phyloP scores from a whole-genome alignment of 1,284 basidiomycete species.

The Cutaneotrichosporon cavernicola region DNA sequence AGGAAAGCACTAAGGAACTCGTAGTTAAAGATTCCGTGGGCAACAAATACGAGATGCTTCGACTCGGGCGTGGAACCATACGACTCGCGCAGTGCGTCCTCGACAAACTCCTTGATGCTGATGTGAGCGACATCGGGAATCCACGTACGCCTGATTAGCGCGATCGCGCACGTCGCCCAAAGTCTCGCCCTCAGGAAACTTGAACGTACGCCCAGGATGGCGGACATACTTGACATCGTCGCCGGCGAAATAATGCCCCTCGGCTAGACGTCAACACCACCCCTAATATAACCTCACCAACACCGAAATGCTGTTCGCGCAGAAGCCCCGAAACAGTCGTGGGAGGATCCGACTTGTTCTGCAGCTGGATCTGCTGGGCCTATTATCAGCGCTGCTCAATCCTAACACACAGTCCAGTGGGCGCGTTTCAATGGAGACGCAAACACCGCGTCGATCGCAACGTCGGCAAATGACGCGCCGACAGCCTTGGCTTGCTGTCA shows the following conservation, averaged over 20 bases:
- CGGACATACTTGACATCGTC: conserved; percentile 38
- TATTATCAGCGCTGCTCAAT: conserved; percentile 13
- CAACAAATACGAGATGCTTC: conserved; percentile 48
- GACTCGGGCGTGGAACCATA: conserved; percentile 29
- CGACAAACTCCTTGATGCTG: conserved; percentile 47
- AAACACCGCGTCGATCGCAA: conserved; percentile 66
- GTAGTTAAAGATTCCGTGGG: conserved; percentile 54
- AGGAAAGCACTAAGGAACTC: conserved; percentile 49
- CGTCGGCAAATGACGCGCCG: conserved; percentile 63
- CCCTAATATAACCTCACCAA: conserved; percentile 29
- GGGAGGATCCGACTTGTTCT: conserved; percentile 41
- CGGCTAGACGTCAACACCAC: conserved; percentile 25
- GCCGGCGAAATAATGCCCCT: conserved; percentile 44
- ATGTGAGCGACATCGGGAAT: background rate
- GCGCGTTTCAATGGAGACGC: conserved; percentile 79
- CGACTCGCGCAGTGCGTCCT: conserved; percentile 38
- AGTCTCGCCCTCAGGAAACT: conserved; percentile 48
- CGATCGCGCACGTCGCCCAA: conserved; percentile 49
- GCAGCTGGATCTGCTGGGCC: conserved; percentile 50
- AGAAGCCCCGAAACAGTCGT: conserved; percentile 42
- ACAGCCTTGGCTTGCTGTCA: conserved; percentile 77
- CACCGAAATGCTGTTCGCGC: conserved; percentile 52
- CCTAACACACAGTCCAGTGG: conserved; percentile 43
- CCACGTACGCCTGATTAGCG: conserved; percentile 48
- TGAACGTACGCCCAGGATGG: conserved; percentile 41